These are phyloP conservation scores for Corrigiola litoralis DNA, from an alignment of 179 eudicot species.

Conservation along the genomic window DNA sequence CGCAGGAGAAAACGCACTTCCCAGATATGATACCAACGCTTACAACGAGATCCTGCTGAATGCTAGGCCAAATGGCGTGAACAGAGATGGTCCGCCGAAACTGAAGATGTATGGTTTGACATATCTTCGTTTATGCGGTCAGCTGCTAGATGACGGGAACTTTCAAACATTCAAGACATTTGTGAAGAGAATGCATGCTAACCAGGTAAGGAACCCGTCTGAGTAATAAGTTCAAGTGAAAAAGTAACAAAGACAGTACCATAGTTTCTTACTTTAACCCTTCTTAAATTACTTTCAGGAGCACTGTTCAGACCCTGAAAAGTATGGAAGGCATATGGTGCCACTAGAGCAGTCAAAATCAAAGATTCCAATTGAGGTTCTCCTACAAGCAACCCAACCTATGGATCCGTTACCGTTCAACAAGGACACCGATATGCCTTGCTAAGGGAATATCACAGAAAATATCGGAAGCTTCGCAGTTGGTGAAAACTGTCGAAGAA, in stretches of 20 bases:
- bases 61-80: conserved; percentile 72
- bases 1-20: conserved; percentile 80
- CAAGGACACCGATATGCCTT: conserved; percentile 69
- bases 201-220: conserved; percentile 37
- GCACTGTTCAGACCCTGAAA: conserved; percentile 42
- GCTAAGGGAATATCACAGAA: no score
- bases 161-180: conserved; percentile 54
- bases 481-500: no score
- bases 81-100: conserved; percentile 44
- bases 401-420: conserved; percentile 58
- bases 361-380: conserved; percentile 48
- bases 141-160: conserved; percentile 43
- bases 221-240: neutral
- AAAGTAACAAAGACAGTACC: neutral
- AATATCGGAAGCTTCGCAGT: no score
- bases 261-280: neutral
- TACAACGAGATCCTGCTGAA: conserved; percentile 70
- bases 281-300: conserved; percentile 39
- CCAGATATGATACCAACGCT: conserved; percentile 66
- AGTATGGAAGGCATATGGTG: conserved; percentile 30
- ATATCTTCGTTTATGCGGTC: conserved; percentile 65
- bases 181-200: conserved; percentile 84
- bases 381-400: conserved; percentile 67
- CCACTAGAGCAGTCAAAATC: conserved; percentile 62
- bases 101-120: conserved; percentile 59